Evolutionary conservation across 768 basidiomycete genomes (phyloP).

Genomic region (Pisolithus marmoratus): DNA sequence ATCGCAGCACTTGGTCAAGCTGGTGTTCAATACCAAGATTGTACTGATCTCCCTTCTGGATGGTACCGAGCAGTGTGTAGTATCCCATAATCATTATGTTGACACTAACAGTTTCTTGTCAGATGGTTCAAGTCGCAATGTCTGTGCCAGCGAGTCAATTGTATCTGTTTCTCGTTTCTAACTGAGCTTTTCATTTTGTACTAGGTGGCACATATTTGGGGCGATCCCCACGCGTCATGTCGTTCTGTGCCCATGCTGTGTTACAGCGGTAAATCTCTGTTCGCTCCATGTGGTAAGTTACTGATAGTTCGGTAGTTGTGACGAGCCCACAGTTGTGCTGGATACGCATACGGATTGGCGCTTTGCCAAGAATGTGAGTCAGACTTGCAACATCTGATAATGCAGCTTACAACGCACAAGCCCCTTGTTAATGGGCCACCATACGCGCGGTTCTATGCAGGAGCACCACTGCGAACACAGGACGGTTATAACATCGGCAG

Average conservation of each 20-base stretch:
- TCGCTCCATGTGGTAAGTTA: background rate
- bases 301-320: slow-evolving; percentile 45
- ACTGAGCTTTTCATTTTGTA: background rate
- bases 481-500: slow-evolving; percentile 90
- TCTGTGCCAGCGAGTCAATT: slow-evolving; percentile 30
- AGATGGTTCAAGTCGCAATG: slow-evolving; percentile 92
- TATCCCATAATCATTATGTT: slow-evolving; percentile 5
- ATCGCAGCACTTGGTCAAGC: slow-evolving; percentile 88
- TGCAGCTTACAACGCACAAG: slow-evolving; percentile 30
- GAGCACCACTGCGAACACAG: slow-evolving; percentile 80
- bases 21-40: slow-evolving; percentile 87
- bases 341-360: slow-evolving; percentile 84
- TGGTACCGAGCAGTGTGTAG: slow-evolving; percentile 71
- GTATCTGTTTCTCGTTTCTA: background rate
- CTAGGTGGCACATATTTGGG: slow-evolving; percentile 42
- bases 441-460: slow-evolving; percentile 83
- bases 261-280: slow-evolving; percentile 53
- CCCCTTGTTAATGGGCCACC: slow-evolving; percentile 66
- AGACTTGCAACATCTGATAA: background rate
- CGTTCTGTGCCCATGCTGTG: slow-evolving; percentile 82
- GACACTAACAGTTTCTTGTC: slow-evolving; percentile 5
- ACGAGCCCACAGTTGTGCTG: slow-evolving; percentile 83
- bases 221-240: slow-evolving; percentile 49
- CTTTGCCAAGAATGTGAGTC: slow-evolving; percentile 72
- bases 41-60: slow-evolving; percentile 83